Evolutionary conservation across 495 filamentous ascomycete genomes (phyloP), one percentile per base, ranked within the genome.

Genomic region (Hypomontagnella monticulosa): DNA sequence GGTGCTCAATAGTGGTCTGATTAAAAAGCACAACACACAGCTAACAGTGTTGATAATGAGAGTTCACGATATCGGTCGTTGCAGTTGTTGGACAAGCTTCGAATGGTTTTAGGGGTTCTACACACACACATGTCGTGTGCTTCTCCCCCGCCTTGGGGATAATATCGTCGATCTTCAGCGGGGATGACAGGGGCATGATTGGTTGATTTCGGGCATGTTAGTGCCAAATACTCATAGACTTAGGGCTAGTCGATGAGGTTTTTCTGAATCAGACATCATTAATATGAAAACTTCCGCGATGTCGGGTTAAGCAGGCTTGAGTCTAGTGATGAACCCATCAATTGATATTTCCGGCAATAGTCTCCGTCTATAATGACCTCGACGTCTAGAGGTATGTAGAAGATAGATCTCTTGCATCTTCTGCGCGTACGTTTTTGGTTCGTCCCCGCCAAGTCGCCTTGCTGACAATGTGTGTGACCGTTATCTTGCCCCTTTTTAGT

Each of bases 31-130:
- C 16, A 38, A 33, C n/a, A n/a, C 27, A 59, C 43, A 49, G 65
- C 44, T 19, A 57, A 61, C 34, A 11, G 27, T 20, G 30, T 48
- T 40, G 36, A 36, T 19, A 19, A 32, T 49, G 41, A 40, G 16
- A 46, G 33, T 52, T 69, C 66, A 69, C 66, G 66, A 69, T 63
- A 63, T 63, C 44, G 60, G 44, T 60, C n/a, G 59, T 55, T 50
- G 46, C 43, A 46, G 43, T 56, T 19, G 59, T 57, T 60, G 55
- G 49, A 56, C 37, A n/a, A 61, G 11, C n/a, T 12, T 43, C 23
- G 23, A 27, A 27, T 27, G 6, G 3, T 27, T 27, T 6, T 3
- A 27, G 2, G 23, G 23, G 23, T 27, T 27, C 6, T 27, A 27
- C 23, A 50, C 16, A 34, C 54, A 53, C 32, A 16, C 23, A 67